Conservation (phyloP, 164 flowering plant species). For the Euptelea pleiosperma region DNA sequence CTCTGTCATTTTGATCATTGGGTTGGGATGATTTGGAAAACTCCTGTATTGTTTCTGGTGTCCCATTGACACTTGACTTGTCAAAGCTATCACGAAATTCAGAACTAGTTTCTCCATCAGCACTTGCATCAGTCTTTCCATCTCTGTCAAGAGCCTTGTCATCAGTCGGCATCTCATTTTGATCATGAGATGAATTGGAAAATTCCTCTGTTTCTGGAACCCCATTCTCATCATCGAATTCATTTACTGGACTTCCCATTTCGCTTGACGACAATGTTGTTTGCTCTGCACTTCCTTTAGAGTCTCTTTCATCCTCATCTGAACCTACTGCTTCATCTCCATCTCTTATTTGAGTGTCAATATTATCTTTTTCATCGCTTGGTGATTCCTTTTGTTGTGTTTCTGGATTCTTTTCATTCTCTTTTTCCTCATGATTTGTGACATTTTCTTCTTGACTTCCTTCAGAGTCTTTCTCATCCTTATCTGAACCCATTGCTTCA, state of each 20-base stretch:
- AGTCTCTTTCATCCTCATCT: not conserved
- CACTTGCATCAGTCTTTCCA: not conserved
- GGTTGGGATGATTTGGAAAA: not conserved
- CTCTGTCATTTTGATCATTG: not conserved
- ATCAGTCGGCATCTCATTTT: not conserved
- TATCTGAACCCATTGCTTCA: not conserved
- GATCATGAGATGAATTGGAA: not conserved
- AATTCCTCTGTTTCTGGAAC: constrained; percentile 2
- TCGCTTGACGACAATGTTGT: not conserved
- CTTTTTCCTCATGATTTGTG: not conserved
- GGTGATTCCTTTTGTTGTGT: not conserved
- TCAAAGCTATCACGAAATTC: not conserved
- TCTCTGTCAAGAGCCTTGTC: not conserved
- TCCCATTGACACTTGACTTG: not conserved
- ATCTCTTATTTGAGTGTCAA: not conserved
- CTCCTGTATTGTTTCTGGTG: not conserved
- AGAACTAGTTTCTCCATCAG: not conserved
- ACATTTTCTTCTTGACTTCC: no score
- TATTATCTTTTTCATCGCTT: not conserved
- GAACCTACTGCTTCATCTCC: not conserved
- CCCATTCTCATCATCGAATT: constrained; percentile 18
- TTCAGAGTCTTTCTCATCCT: no score
- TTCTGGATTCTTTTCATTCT: not conserved
- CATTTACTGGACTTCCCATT: not conserved
- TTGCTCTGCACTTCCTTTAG: not conserved